Evolutionary conservation across 208 protist genomes (phyloP).

Genomic region (Herpetomonas samuelpessoai): DNA sequence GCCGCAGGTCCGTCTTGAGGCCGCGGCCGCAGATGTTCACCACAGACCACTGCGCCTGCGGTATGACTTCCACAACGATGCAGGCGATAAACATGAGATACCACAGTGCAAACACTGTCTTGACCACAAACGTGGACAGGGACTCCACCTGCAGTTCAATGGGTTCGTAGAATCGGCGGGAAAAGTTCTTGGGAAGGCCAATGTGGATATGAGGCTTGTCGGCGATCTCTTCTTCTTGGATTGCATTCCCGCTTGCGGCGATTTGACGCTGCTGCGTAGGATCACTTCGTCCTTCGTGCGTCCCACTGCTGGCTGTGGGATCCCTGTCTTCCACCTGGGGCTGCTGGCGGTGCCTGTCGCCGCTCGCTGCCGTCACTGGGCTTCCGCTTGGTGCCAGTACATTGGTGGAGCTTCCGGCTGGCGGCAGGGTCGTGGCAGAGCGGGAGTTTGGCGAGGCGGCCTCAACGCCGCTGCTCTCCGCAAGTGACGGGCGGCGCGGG

Average conservation of each 20-base stretch:
- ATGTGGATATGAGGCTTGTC: conserved; percentile 1
- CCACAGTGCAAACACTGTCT: conserved; percentile 50
- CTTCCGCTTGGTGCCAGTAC: no score
- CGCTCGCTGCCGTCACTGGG: not conserved
- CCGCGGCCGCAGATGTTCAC: conserved; percentile 56
- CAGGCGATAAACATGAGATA: conserved; percentile 48
- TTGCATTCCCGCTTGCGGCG: conserved; percentile 3
- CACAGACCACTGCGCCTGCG: conserved; percentile 45
- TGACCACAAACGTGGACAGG: conserved; percentile 37
- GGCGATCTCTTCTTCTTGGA: conserved; percentile 1
- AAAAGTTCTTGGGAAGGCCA: not conserved
- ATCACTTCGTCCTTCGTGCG: no score
- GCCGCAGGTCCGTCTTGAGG: conserved; percentile 13
- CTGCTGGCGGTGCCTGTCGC: not conserved
- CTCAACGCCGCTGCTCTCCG: not conserved
- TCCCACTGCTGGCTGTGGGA: not conserved
- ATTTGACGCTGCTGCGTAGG: no score
- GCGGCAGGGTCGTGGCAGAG: not conserved
- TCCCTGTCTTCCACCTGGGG: not conserved
- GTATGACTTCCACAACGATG: conserved; percentile 57
- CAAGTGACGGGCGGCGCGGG: no score
- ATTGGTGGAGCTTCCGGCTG: no score
- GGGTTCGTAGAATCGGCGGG: conserved; percentile 30
- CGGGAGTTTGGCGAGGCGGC: not conserved
- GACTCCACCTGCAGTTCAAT: conserved; percentile 85